Evolutionary conservation across 805 yeast species (phyloP).

Genomic region (Deakozyma indianensis): DNA sequence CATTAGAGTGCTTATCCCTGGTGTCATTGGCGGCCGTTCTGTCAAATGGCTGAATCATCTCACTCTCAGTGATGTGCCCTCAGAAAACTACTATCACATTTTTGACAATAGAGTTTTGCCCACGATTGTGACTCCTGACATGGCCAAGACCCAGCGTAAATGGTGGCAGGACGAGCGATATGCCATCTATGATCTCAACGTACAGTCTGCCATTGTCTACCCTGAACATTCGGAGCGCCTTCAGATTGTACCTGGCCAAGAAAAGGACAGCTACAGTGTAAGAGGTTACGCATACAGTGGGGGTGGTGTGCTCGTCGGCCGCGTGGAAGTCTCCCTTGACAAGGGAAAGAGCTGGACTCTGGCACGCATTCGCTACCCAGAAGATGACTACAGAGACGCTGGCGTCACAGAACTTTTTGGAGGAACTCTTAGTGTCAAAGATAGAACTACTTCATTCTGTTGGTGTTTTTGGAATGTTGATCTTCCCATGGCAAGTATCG

Average conservation of each 20-base stretch:
- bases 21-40: slow-evolving; percentile 27
- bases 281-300: slow-evolving; percentile 26
- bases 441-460: slow-evolving; percentile 20
- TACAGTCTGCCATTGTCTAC: slow-evolving; percentile 21
- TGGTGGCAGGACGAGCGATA: slow-evolving; percentile 28
- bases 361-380: slow-evolving; percentile 21
- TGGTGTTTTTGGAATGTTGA: slow-evolving; percentile 25
- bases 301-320: slow-evolving; percentile 22
- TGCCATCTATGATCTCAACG: slow-evolving; percentile 22
- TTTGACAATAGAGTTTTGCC: slow-evolving; percentile 25
- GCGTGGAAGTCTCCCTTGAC: slow-evolving; percentile 23
- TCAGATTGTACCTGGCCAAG: slow-evolving; percentile 5
- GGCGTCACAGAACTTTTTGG: slow-evolving; percentile 21
- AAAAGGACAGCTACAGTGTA: slow-evolving; percentile 12
- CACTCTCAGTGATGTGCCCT: slow-evolving; percentile 19
- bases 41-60: slow-evolving; percentile 24
- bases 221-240: slow-evolving; percentile 18
- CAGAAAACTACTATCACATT: slow-evolving; percentile 24
- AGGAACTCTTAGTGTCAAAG: slow-evolving; percentile 22
- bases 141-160: slow-evolving; percentile 18
- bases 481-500: slow-evolving; percentile 12
- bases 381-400: slow-evolving; percentile 20
- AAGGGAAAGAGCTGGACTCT: slow-evolving; percentile 21
- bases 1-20: slow-evolving; percentile 23
- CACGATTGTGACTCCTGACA: slow-evolving; percentile 23